These are phyloP conservation scores for Letharia lupina DNA, from an alignment of 495 filamentous ascomycete species.

Conservation along the genomic window DNA sequence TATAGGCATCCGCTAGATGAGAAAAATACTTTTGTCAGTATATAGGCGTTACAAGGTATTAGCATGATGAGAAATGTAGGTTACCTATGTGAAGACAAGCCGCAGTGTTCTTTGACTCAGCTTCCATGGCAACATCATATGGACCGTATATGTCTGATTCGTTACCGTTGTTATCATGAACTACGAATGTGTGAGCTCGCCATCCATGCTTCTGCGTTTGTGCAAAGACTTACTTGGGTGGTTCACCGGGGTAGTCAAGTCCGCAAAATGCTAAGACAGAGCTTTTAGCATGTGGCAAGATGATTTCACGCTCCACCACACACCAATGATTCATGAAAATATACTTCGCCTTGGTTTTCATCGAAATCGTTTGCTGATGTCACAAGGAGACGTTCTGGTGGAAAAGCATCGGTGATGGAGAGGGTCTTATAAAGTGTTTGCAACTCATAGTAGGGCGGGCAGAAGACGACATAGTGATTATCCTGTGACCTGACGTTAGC, in stretches of 20 bases:
- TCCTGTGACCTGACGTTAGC: background rate
- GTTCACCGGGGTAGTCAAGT: background rate
- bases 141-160: background rate
- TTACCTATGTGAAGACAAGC: background rate
- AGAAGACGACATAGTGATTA: constrained; percentile 5
- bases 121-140: background rate
- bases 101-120: background rate
- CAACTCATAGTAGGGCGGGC: background rate
- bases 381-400: background rate
- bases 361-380: background rate
- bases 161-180: background rate
- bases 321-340: constrained; percentile 9
- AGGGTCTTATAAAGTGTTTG: background rate
- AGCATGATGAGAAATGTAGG: background rate
- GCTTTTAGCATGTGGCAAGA: background rate
- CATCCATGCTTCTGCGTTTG: background rate
- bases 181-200: background rate
- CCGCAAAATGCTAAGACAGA: background rate
- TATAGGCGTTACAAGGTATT: background rate
- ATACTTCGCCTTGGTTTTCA: background rate
- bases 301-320: too few relatives aligned
- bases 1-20: constrained; percentile 5
- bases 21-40: background rate
- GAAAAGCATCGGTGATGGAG: background rate
- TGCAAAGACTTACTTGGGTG: background rate